Evolutionary conservation across 768 basidiomycete genomes (phyloP).

Genomic region (Podaxis mareebaensis): DNA sequence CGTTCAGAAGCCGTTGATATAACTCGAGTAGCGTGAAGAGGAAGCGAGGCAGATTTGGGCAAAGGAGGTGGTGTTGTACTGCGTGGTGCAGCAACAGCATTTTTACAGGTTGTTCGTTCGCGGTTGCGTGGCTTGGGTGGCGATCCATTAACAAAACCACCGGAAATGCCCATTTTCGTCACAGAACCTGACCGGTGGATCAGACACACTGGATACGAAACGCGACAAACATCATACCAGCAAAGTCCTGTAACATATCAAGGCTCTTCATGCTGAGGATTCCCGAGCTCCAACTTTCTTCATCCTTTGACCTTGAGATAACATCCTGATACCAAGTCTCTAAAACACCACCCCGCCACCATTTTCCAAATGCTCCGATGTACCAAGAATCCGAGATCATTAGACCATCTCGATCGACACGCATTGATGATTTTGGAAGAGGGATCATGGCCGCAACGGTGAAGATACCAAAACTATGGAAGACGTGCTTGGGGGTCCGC

Average conservation of each 20-base stretch:
- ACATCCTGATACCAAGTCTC: conserved; percentile 80
- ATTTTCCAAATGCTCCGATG: conserved; percentile 86
- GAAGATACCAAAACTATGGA: conserved; percentile 84
- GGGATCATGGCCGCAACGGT: conserved; percentile 81
- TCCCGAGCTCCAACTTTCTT: conserved; percentile 77
- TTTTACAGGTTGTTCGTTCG: conserved; percentile 51
- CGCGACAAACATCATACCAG: conserved; percentile 44
- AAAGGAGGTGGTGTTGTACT: conserved; percentile 82
- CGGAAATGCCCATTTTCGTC: conserved; percentile 47
- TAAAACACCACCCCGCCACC: conserved; percentile 86
- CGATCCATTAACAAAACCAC: conserved; percentile 44
- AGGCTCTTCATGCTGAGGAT: conserved; percentile 74
- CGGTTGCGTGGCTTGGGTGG: conserved; percentile 61
- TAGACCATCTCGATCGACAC: conserved; percentile 44
- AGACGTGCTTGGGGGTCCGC: conserved; percentile 86
- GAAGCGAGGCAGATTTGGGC: conserved; percentile 79
- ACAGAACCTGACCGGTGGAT: conserved; percentile 43
- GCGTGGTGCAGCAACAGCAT: conserved; percentile 40
- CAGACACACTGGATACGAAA: conserved; percentile 8
- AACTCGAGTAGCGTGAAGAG: conserved; percentile 64
- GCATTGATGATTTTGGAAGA: conserved; percentile 39
- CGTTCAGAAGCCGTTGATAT: conserved; percentile 32
- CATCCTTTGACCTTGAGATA: conserved; percentile 60
- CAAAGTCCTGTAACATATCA: conserved; percentile 67
- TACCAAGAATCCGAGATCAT: conserved; percentile 83